Evolutionary conservation across 228 moss, liverwort and hornwort species (phyloP).

Genomic region (Sphagnum fallax): DNA sequence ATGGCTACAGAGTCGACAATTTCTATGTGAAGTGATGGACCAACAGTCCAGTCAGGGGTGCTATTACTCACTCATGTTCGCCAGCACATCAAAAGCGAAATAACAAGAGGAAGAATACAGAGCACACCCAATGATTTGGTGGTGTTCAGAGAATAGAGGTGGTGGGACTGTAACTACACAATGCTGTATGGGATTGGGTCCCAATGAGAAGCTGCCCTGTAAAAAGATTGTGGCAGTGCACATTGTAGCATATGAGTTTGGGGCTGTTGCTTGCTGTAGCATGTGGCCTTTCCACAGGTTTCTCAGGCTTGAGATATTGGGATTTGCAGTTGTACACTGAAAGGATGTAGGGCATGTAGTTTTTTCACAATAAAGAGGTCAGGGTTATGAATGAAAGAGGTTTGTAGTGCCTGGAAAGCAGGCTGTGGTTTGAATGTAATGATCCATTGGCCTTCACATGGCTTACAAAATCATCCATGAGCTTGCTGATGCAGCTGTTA

Average conservation of each 20-base stretch:
- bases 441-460: too few relatives aligned
- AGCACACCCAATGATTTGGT: background rate
- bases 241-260: constrained; percentile 5
- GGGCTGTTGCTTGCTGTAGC: too few relatives aligned
- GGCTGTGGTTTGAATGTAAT: too few relatives aligned
- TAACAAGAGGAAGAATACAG: background rate
- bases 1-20: constrained; percentile 2
- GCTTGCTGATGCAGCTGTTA: too few relatives aligned
- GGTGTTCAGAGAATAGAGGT: background rate
- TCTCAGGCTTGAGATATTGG: too few relatives aligned
- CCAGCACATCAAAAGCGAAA: background rate
- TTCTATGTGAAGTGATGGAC: constrained; percentile 3
- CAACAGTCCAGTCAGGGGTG: background rate
- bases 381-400: too few relatives aligned
- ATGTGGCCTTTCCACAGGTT: too few relatives aligned
- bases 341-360: too few relatives aligned
- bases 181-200: background rate
- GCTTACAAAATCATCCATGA: too few relatives aligned
- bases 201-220: background rate
- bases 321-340: too few relatives aligned
- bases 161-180: background rate
- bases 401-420: too few relatives aligned
- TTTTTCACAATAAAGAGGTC: too few relatives aligned
- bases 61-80: background rate
- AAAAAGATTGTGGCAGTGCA: background rate